These are phyloP conservation scores for Nevesoporus exiguus DNA, from an alignment of 768 basidiomycete genomes.

Conservation along the genomic window DNA sequence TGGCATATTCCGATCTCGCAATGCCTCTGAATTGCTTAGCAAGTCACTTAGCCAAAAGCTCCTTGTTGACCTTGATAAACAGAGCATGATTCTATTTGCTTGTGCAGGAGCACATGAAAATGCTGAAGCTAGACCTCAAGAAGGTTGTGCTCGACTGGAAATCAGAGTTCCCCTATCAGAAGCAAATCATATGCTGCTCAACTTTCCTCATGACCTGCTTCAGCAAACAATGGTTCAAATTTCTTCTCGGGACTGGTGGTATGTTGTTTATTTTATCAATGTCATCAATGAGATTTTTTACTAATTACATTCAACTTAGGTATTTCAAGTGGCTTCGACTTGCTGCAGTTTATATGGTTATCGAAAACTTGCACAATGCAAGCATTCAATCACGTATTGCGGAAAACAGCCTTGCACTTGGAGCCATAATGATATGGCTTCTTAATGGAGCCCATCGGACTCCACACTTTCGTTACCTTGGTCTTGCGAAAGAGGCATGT, in stretches of 20 bases:
- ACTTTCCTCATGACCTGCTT: background rate
- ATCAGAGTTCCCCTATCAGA: background rate
- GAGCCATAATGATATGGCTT: too few species aligned
- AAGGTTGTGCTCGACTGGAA: slow-evolving; percentile 8
- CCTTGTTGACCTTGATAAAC: background rate
- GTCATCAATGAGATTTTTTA: too few species aligned
- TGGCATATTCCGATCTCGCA: background rate
- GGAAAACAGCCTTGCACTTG: too few species aligned
- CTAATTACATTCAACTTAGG: too few species aligned
- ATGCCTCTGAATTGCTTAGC: background rate
- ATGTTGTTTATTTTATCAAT: too few species aligned
- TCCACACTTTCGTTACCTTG: too few species aligned
- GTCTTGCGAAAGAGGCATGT: too few species aligned
- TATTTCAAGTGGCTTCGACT: too few species aligned
- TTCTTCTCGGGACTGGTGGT: background rate
- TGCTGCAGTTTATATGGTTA: too few species aligned
- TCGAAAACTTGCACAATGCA: too few species aligned
- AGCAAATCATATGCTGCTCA: background rate
- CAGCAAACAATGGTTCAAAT: background rate
- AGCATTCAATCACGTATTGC: too few species aligned
- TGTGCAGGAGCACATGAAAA: slow-evolving; percentile 1
- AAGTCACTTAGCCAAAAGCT: background rate
- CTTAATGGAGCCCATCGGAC: too few species aligned
- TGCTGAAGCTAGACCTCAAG: background rate
- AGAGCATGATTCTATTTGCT: background rate